Evolutionary conservation across 768 basidiomycete genomes (phyloP).

Genomic region (Pholiota conissans): DNA sequence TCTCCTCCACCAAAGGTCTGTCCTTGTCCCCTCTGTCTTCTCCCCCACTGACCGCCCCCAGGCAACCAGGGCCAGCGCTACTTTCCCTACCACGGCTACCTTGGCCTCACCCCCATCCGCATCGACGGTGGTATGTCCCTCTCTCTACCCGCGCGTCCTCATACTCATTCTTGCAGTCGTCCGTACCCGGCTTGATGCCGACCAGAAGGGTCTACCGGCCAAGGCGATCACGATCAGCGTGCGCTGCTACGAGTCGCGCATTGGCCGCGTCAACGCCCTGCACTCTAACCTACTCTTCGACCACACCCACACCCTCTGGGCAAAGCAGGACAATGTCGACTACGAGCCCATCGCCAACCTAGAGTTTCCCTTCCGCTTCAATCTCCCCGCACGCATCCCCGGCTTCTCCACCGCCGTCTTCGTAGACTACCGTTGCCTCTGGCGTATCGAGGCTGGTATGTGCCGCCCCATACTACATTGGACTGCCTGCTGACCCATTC

Average conservation of each 20-base stretch:
- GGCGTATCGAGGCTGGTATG: slow-evolving; percentile 71
- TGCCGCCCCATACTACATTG: background rate
- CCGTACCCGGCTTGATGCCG: slow-evolving; percentile 67
- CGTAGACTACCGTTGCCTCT: slow-evolving; percentile 77
- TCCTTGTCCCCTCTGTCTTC: background rate
- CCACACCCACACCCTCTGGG: slow-evolving; percentile 66
- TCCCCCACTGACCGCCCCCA: slow-evolving; percentile 20
- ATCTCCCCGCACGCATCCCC: slow-evolving; percentile 57
- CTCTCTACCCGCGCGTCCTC: slow-evolving; percentile 6
- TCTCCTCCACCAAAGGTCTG: slow-evolving; percentile 61
- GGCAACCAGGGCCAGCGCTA: slow-evolving; percentile 69
- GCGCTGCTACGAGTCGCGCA: slow-evolving; percentile 79
- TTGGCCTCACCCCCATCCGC: slow-evolving; percentile 78
- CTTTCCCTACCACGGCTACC: slow-evolving; percentile 77
- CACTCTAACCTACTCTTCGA: slow-evolving; percentile 72
- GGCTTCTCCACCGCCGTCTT: slow-evolving; percentile 73
- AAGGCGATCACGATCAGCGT: slow-evolving; percentile 72
- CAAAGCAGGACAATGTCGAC: slow-evolving; percentile 54
- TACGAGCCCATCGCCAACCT: slow-evolving; percentile 62
- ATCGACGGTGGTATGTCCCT: slow-evolving; percentile 68
- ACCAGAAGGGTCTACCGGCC: slow-evolving; percentile 65
- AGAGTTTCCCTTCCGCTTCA: slow-evolving; percentile 72
- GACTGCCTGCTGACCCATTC: background rate
- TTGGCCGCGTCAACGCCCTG: slow-evolving; percentile 55
- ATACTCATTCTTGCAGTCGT: no score